Evolutionary conservation across 768 basidiomycete genomes (phyloP).

Genomic region (Rhodotorula diobovata): DNA sequence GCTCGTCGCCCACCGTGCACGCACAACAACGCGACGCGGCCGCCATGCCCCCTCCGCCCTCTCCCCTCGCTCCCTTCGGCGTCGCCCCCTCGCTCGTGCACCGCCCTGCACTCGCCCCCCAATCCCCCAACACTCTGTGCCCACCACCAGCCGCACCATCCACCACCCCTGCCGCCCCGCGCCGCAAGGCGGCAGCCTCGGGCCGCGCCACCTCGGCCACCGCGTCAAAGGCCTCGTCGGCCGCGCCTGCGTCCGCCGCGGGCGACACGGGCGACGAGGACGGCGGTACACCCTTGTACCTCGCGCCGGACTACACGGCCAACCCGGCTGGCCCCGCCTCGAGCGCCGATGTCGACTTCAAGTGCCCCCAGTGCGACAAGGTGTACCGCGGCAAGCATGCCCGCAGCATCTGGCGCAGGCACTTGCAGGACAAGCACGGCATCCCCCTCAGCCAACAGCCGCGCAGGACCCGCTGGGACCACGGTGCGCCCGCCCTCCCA

Average conservation of each 20-base stretch:
- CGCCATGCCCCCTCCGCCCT: not conserved
- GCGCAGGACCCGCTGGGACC: constrained; percentile 50
- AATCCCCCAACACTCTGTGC: not conserved
- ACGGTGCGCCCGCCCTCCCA: constrained; percentile 43
- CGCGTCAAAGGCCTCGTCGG: not conserved
- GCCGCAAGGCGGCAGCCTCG: not conserved
- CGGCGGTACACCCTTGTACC: not conserved
- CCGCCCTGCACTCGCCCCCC: not conserved
- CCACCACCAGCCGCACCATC: not conserved
- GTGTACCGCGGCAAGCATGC: constrained; percentile 51
- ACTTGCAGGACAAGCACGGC: constrained; percentile 51
- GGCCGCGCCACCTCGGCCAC: too few relatives aligned
- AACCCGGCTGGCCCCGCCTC: constrained; percentile 38
- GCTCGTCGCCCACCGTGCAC: not conserved
- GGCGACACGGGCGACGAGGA: not conserved
- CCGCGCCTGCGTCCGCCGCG: not conserved
- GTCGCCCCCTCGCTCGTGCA: not conserved
- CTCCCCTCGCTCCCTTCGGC: not conserved
- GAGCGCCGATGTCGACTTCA: constrained; percentile 33
- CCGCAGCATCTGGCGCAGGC: constrained; percentile 50
- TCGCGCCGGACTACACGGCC: constrained; percentile 33
- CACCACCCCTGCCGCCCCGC: not conserved
- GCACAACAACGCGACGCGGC: too few relatives aligned
- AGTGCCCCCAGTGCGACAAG: constrained; percentile 48
- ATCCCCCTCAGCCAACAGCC: constrained; percentile 49